These are phyloP conservation scores for Staphylotrichum longicolle DNA, from an alignment of 495 filamentous ascomycete species.

Conservation along the genomic window DNA sequence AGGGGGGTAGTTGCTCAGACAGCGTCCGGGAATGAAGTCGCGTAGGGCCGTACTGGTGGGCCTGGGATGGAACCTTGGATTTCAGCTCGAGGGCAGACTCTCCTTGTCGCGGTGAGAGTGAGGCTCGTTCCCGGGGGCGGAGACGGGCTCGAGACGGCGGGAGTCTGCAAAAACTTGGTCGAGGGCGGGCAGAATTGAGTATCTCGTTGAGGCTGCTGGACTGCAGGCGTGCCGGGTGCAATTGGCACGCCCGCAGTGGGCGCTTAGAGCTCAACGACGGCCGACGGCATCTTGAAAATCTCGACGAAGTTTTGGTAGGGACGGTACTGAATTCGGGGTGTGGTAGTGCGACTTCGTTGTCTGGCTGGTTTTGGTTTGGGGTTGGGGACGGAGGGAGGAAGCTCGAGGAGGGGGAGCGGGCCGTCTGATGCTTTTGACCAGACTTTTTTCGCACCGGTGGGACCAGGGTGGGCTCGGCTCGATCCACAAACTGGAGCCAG, in stretches of 20 bases:
- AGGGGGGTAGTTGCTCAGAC: neutral
- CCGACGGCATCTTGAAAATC: constrained; percentile 70
- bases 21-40: constrained; percentile 5
- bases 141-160: constrained; percentile 42
- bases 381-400: constrained; percentile 36
- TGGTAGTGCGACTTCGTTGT: constrained; percentile 68
- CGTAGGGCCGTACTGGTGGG: constrained; percentile 24
- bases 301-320: constrained; percentile 70
- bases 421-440: constrained; percentile 38
- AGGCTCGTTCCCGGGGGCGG: constrained; percentile 18
- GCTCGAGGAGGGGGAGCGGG: constrained; percentile 33
- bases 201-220: constrained; percentile 82
- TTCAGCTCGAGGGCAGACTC: constrained; percentile 36
- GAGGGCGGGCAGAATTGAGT: constrained; percentile 64
- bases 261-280: constrained; percentile 93
- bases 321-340: constrained; percentile 40
- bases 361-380: constrained; percentile 44
- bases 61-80: constrained; percentile 28
- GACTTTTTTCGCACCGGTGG: constrained; percentile 36
- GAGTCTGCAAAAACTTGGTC: constrained; percentile 67
- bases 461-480: constrained; percentile 15
- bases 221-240: constrained; percentile 53
- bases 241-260: constrained; percentile 68
- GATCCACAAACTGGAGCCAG: constrained; percentile 4
- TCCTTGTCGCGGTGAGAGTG: constrained; percentile 22